Conservation (phyloP, 2,329 filamentous ascomycete species). For the Clarireedia hainanense region DNA sequence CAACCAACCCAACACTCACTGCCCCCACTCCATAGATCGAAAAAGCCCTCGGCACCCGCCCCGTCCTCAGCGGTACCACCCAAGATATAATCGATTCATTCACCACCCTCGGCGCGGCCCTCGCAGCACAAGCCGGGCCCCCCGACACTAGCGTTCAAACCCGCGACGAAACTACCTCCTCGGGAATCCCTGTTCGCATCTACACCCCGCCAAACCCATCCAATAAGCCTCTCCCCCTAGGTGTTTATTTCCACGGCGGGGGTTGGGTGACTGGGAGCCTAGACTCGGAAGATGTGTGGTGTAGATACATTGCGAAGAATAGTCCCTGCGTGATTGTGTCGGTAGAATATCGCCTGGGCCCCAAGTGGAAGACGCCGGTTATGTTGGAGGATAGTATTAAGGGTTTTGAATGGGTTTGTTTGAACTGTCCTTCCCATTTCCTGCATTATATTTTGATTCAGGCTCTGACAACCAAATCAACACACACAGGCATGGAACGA, state of each 20-base stretch:
- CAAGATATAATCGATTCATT: constrained; percentile 17
- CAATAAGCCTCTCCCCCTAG: constrained; percentile 31
- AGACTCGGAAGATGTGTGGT: constrained; percentile 51
- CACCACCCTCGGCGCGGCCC: constrained; percentile 4
- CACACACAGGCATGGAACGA: constrained; percentile 14
- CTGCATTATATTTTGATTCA: neutral
- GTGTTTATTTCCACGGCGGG: constrained; percentile 50
- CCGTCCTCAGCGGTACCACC: constrained; percentile 11
- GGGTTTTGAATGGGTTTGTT: neutral
- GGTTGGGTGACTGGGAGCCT: constrained; percentile 56
- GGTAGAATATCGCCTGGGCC: constrained; percentile 43
- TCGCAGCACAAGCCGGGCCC: constrained; percentile 13
- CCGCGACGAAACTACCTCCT: constrained; percentile 9
- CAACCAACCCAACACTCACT: neutral
- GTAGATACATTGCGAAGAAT: constrained; percentile 44
- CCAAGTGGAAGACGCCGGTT: neutral
- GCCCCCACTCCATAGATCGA: constrained; percentile 15
- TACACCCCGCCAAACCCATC: constrained; percentile 16
- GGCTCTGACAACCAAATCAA: neutral
- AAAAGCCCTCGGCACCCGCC: constrained; percentile 15
- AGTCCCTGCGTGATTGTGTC: constrained; percentile 45
- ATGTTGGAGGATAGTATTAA: constrained; percentile 2
- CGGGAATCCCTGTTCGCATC: constrained; percentile 19
- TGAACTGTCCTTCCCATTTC: neutral
- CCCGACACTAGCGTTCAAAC: constrained; percentile 14